Evolutionary conservation across 2,329 filamentous ascomycete genomes (phyloP).

Genomic region (Colletotrichum neosansevieriae): DNA sequence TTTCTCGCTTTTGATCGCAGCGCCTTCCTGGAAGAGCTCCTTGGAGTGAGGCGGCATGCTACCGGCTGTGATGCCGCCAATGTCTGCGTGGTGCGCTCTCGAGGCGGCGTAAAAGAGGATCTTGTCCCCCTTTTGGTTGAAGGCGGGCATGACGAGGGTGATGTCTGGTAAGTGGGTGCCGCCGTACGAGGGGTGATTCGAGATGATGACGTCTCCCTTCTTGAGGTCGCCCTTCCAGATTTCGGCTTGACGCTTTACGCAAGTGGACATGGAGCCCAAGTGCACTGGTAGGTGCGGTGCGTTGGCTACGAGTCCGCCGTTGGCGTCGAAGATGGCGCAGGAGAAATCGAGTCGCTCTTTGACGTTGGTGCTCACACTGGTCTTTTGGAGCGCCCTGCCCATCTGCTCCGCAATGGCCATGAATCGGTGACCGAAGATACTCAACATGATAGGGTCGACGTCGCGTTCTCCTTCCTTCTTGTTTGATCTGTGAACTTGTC

Average conservation of each 20-base stretch:
- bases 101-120: slow-evolving; percentile 88
- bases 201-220: slow-evolving; percentile 83
- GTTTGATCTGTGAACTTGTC: slow-evolving; percentile 39
- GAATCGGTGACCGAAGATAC: slow-evolving; percentile 85
- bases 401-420: slow-evolving; percentile 91
- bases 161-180: slow-evolving; percentile 88
- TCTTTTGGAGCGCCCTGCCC: slow-evolving; percentile 84
- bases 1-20: slow-evolving; percentile 74
- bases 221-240: slow-evolving; percentile 84
- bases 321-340: slow-evolving; percentile 82
- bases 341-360: slow-evolving; percentile 87
- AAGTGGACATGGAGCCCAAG: slow-evolving; percentile 85
- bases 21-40: slow-evolving; percentile 72
- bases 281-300: slow-evolving; percentile 85
- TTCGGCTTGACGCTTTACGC: slow-evolving; percentile 80
- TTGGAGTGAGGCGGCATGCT: slow-evolving; percentile 83
- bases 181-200: slow-evolving; percentile 86
- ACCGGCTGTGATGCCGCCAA: slow-evolving; percentile 83
- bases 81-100: slow-evolving; percentile 86
- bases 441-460: slow-evolving; percentile 79
- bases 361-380: slow-evolving; percentile 83
- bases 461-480: slow-evolving; percentile 47
- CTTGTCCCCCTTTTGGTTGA: slow-evolving; percentile 71
- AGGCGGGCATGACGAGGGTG: slow-evolving; percentile 83
- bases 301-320: slow-evolving; percentile 82